Percentiles rank a stretch among this genome's conserved stretches.
phyloP scores from a whole-genome alignment of 2,329 filamentous ascomycete genomes.

The Epichloe aotearoae region DNA sequence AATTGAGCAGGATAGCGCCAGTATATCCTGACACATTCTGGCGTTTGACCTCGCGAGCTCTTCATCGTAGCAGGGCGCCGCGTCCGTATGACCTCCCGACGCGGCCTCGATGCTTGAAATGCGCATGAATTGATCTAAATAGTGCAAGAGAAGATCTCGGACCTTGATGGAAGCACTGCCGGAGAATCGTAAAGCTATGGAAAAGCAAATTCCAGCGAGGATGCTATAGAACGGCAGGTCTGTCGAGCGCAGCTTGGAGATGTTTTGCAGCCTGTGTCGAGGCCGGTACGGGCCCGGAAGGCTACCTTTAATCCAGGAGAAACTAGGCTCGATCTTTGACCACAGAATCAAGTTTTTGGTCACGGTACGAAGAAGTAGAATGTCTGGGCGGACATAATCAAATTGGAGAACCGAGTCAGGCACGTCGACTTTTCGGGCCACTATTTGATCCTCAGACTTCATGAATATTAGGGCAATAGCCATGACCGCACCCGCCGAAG shows the following conservation, averaged over 20 bases:
- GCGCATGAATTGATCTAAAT: slow-evolving; percentile 76
- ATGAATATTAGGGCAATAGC: slow-evolving; percentile 88
- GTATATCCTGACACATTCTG: slow-evolving; percentile 78
- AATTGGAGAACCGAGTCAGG: slow-evolving; percentile 85
- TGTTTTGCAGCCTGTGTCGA: slow-evolving; percentile 44
- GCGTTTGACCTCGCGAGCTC: slow-evolving; percentile 72
- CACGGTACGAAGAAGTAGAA: slow-evolving; percentile 78
- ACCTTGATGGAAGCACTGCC: slow-evolving; percentile 58
- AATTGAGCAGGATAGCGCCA: slow-evolving; percentile 69
- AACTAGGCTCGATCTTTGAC: slow-evolving; percentile 62
- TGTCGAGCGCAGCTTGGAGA: slow-evolving; percentile 55
- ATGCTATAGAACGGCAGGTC: slow-evolving; percentile 93
- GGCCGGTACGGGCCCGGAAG: slow-evolving; percentile 57
- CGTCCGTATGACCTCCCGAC: slow-evolving; percentile 15
- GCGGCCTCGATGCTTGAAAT: slow-evolving; percentile 47
- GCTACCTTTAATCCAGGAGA: slow-evolving; percentile 62
- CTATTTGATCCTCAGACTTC: slow-evolving; percentile 80
- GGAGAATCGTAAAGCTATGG: slow-evolving; percentile 58
- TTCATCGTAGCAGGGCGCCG: slow-evolving; percentile 55
- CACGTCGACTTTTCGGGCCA: slow-evolving; percentile 86
- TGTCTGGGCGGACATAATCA: slow-evolving; percentile 88
- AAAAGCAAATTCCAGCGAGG: slow-evolving; percentile 75
- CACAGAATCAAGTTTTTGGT: slow-evolving; percentile 89
- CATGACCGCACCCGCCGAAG: slow-evolving; percentile 84
- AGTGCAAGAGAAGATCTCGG: slow-evolving; percentile 68